Evolutionary conservation across 345 rosid species (phyloP), one percentile per base, ranked within the genome.

Genomic region (Bruguiera gymnorhiza): DNA sequence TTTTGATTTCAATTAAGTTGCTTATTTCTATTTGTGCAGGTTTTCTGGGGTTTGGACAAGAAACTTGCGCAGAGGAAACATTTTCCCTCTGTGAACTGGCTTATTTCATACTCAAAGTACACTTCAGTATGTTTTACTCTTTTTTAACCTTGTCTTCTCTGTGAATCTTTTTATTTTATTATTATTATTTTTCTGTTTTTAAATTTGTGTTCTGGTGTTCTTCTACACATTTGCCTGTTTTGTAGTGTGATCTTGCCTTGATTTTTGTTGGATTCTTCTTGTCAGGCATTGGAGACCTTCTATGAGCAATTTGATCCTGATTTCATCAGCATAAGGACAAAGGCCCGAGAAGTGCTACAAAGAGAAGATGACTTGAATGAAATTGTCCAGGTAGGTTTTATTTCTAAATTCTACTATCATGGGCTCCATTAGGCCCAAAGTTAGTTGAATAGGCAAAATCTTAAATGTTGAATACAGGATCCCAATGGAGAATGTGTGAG

Each of bases 31-130:
- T 37, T 72, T 70, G 73, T 78, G 71, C 86, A 96, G 99, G 99
- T 96, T 73, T 96, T 96, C 85, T 96, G 99, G 99, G 99, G 99
- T 80, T 85, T 96, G 79, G 99, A 96, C 83, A 96, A 96, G 89
- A 96, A 96, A 83, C 96, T 96, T 81, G 98, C 99, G n/a, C 99
- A 92, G 84, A 88, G 99, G 80, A 96, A 96, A 74, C 99, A 96
- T 88, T 96, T 96, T 65, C 99, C 99, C 62, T 95, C 99, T 70
- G 99, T 95, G 23, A 95, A 95, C 75, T 96, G 99, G 99, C 87
- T 96, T 67, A 96, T 96, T 76, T 96, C 99, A 60, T 96, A 96
- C 86, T 96, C 99, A 21, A 96, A 96, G 83, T 96, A 96, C 68
- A 86, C 99, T 20, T 62, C 90, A 76, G 99, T 96, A 85, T 72